Conservation (phyloP, 805 yeast species). For the Sungouiella blattae region DNA sequence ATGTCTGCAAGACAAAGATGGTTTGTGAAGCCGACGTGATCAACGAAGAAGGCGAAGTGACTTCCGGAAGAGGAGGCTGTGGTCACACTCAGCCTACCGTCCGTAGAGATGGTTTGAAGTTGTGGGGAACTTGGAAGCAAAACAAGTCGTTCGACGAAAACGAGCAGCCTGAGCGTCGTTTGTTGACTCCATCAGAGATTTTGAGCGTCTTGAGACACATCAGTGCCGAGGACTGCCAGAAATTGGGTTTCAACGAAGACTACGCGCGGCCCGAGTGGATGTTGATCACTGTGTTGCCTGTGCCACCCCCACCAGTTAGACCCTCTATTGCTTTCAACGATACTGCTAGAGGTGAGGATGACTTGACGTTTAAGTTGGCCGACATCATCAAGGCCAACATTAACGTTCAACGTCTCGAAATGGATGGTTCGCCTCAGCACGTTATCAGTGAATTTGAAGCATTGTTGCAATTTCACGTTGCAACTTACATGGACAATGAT, state of each 20-base stretch:
- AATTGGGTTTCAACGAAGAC: conserved; percentile 88
- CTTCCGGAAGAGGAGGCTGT: conserved; percentile 88
- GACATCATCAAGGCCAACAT: conserved; percentile 96
- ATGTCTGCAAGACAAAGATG: conserved; percentile 85
- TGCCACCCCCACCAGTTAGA: conserved; percentile 99
- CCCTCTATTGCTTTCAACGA: conserved; percentile 98
- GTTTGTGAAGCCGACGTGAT: conserved; percentile 87
- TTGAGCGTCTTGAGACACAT: conserved; percentile 90
- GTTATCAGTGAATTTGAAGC: conserved; percentile 96
- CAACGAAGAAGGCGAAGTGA: conserved; percentile 52
- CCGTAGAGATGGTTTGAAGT: conserved; percentile 91
- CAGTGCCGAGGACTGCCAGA: conserved; percentile 73
- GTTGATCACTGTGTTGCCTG: conserved; percentile 94
- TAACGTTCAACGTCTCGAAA: conserved; percentile 93
- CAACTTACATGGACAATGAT: conserved; percentile 99
- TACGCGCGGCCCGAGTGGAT: conserved; percentile 99
- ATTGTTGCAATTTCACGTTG: conserved; percentile 93
- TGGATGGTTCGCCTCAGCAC: conserved; percentile 99
- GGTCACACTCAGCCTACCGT: conserved; percentile 95
- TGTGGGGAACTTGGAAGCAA: conserved; percentile 98
- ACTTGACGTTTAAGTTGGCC: conserved; percentile 93
- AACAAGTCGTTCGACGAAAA: conserved; percentile 78
- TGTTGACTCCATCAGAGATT: conserved; percentile 84
- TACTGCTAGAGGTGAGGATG: conserved; percentile 98
- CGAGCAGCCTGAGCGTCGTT: conserved; percentile 88